Evolutionary conservation across 2,329 filamentous ascomycete species (phyloP), one percentile per base, ranked within the genome.

Genomic region (Ophiocordyceps unilateralis): DNA sequence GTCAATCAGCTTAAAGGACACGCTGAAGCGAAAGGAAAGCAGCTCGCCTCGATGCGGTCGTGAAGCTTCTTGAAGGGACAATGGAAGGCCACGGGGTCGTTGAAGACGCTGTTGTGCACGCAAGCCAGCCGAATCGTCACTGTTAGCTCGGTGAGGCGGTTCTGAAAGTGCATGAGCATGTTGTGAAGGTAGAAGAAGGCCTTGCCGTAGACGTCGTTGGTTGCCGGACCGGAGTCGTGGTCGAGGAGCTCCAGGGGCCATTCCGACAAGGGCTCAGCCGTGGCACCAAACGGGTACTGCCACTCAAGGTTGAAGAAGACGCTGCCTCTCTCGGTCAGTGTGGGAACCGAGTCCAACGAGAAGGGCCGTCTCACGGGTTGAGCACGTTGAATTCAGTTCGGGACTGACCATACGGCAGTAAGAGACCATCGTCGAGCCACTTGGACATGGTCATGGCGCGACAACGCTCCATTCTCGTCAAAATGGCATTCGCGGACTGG

Each of bases 171-270:
- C 6, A 51, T 23, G 14, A 50, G 45, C 28, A 50, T 14, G 20
- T 49, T 38, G 15, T 51, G 48, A 5, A 57, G 39, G n/a, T 52
- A 56, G 43, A 49, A 53, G 12, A 51, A 54, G 49, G 55, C 49
- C 42, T 54, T 55, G 21, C 55, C 55, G 41, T 56, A 57, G 5
- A 52, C 46, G 39, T 57, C 55, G 10, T 53, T 51, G 11, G 37
- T 21, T 1, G 53, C 48, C 17, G 45, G 44, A 11, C 46, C 45
- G 12, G 30, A 44, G 0, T 24, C 3, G 21, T 48, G 45, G 11
- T 55, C 51, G 10, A 54, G 44, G 2, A 55, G 22, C 30, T 50
- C 49, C 45, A 55, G 54, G 2, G 54, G 49, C 54, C 55, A 57
- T 37, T 57, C 55, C 1, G 46, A 40, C 11, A 57, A 45, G 6